phyloP scores from a whole-genome alignment of 2,329 filamentous ascomycete genomes.

The Penicillium sp. region DNA sequence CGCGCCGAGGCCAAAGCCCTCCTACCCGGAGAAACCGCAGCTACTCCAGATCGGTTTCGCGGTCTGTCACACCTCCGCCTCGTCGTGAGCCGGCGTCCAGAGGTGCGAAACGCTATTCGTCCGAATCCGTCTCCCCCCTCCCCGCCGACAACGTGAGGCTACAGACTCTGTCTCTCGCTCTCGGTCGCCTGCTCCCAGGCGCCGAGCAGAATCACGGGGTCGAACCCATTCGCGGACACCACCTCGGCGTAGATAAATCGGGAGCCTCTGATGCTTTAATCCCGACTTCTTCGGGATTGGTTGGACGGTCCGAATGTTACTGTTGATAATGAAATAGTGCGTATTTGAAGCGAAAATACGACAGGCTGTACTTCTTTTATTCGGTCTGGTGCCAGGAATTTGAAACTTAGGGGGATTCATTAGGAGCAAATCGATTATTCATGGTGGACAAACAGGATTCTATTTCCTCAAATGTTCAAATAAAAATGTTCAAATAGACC shows the following conservation, averaged over 20 bases:
- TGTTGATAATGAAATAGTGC: constrained; percentile 8
- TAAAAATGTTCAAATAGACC: background rate
- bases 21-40: constrained; percentile 27
- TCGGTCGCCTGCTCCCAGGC: constrained; percentile 26
- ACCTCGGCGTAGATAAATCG: constrained; percentile 18
- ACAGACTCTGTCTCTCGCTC: constrained; percentile 22
- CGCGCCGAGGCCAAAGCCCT: constrained; percentile 18
- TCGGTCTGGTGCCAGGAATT: background rate
- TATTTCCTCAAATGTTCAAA: background rate
- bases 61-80: constrained; percentile 25
- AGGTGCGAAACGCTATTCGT: constrained; percentile 18
- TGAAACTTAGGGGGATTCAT: background rate
- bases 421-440: background rate
- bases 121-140: constrained; percentile 33
- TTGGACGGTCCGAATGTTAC: background rate
- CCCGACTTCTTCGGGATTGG: background rate
- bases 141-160: constrained; percentile 25
- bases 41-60: constrained; percentile 35
- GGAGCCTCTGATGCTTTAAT: background rate
- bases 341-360: constrained; percentile 4
- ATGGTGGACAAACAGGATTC: background rate
- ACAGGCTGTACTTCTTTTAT: constrained; percentile 1
- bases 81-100: constrained; percentile 21
- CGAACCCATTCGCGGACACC: constrained; percentile 28
- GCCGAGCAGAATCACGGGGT: constrained; percentile 22